Evolutionary conservation across 495 filamentous ascomycete species (phyloP).

Genomic region (Aspergillus baeticus): DNA sequence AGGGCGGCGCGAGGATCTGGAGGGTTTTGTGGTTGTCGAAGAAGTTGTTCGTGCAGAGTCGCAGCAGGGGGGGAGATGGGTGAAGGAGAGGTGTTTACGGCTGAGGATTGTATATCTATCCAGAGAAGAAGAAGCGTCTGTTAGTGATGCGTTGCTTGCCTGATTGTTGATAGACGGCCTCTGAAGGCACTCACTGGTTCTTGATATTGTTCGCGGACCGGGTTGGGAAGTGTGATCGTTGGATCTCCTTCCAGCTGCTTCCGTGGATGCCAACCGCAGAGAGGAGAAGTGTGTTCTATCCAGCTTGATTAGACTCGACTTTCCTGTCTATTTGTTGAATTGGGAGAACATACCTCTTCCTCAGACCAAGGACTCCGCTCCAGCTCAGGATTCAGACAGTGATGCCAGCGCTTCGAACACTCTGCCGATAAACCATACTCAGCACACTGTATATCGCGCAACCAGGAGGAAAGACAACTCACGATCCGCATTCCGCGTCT

Average conservation of each 20-base stretch:
- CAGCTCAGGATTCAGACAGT: conserved; percentile 13
- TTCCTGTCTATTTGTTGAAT: too few relatives aligned
- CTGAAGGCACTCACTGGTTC: conserved; percentile 7
- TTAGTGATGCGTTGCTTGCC: not conserved
- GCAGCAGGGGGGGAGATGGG: not conserved
- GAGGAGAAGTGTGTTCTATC: conserved; percentile 5
- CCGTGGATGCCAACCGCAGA: conserved; percentile 7
- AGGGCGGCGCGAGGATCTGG: not conserved
- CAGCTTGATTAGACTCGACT: not conserved
- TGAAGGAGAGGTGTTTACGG: not conserved
- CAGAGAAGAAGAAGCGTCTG: not conserved
- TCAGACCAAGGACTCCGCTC: conserved; percentile 15
- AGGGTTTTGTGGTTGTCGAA: not conserved
- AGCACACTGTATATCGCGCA: not conserved
- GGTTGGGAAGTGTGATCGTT: conserved; percentile 12
- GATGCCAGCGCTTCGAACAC: conserved; percentile 15
- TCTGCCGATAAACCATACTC: not conserved
- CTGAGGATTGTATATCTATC: conserved; percentile 9
- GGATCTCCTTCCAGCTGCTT: conserved; percentile 16
- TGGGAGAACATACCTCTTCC: not conserved
- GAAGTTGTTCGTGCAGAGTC: too few relatives aligned
- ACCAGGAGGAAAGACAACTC: not conserved
- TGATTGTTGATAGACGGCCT: not conserved
- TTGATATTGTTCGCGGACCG: conserved; percentile 15
- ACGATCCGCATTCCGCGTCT: conserved; percentile 16